phyloP scores from a whole-genome alignment of 2,329 filamentous ascomycete genomes.

The Incumbomyces delicatus region DNA sequence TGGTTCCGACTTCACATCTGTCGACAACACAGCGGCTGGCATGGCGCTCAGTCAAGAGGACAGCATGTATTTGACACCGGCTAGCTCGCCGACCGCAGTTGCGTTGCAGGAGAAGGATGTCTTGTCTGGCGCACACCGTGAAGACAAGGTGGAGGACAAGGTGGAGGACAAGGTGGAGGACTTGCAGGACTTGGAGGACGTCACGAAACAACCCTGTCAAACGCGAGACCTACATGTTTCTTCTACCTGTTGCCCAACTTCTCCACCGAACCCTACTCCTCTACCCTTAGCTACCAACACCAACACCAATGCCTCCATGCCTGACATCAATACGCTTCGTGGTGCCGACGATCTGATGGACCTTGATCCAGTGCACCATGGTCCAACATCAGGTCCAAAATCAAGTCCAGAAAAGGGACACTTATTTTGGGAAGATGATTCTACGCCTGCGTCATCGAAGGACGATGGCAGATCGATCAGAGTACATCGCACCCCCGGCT shows the following conservation, averaged over 20 bases:
- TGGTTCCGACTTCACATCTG: neutral
- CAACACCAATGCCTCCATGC: too few species aligned
- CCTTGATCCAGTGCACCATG: neutral
- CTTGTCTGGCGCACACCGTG: neutral
- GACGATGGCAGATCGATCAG: constrained; percentile 16
- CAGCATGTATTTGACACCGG: constrained; percentile 14
- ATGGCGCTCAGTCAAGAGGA: constrained; percentile 21
- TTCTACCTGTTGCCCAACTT: neutral
- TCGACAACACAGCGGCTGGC: constrained; percentile 18
- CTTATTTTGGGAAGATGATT: too few species aligned
- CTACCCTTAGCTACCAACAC: neutral
- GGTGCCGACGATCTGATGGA: neutral
- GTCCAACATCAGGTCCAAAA: neutral
- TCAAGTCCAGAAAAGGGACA: neutral
- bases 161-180: constrained; percentile 4
- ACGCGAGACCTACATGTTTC: neutral
- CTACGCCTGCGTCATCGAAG: neutral
- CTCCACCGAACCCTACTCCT: neutral
- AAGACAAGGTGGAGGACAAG: constrained; percentile 3
- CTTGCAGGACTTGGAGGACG: neutral
- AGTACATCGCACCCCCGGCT: constrained; percentile 9
- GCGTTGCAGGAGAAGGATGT: neutral
- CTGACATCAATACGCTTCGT: too few species aligned
- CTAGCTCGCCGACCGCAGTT: neutral
- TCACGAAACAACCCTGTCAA: constrained; percentile 3